These are phyloP conservation scores for Dicorynia guianensis DNA, from an alignment of 306 rosid species.

Conservation along the genomic window DNA sequence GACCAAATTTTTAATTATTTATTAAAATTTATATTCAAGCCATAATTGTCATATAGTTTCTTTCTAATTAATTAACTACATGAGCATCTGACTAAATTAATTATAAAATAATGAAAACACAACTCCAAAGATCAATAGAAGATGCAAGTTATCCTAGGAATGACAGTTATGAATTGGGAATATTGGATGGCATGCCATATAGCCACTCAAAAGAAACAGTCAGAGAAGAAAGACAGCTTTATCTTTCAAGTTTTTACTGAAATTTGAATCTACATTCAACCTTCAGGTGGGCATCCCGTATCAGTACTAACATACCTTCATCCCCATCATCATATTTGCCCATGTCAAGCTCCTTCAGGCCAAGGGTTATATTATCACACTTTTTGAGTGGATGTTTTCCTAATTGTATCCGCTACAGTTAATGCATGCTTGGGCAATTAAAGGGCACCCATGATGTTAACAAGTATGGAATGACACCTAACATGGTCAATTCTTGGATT, in stretches of 20 bases:
- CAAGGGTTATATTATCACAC: conserved; percentile 62
- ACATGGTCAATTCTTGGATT: too few relatives aligned
- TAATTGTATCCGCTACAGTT: conserved; percentile 68
- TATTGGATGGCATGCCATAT: not conserved
- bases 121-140: conserved; percentile 53
- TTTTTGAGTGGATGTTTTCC: conserved; percentile 47
- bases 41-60: too few relatives aligned
- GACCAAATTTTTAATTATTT: too few relatives aligned
- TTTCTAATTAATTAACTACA: too few relatives aligned
- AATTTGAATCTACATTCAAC: not conserved
- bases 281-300: not conserved
- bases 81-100: too few relatives aligned
- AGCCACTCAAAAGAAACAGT: not conserved
- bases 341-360: conserved; percentile 81
- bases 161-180: not conserved
- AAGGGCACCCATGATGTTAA: too few relatives aligned
- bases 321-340: conserved; percentile 83
- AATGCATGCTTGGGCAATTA: conserved; percentile 73
- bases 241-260: not conserved
- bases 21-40: too few relatives aligned
- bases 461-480: too few relatives aligned
- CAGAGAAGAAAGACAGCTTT: not conserved
- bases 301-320: conserved; percentile 52
- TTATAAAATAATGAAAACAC: conserved; percentile 36
- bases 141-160: conserved; percentile 28